phyloP scores from a whole-genome alignment of 371 early-diverging fungal genomes.

The Mucor sp. region DNA sequence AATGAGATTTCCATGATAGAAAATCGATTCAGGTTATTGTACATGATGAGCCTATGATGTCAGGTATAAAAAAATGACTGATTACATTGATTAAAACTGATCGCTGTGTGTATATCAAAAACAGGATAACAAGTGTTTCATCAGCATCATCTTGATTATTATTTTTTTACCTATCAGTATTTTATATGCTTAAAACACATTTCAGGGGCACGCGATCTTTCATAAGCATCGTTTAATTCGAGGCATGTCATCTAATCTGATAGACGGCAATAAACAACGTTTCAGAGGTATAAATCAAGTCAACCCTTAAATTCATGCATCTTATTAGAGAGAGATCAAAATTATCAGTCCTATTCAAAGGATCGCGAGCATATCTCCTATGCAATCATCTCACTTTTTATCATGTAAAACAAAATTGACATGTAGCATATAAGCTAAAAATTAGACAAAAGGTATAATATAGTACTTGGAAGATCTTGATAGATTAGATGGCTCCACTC shows the following conservation, averaged over 20 bases:
- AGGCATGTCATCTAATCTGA: too few species aligned
- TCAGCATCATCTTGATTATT: too few species aligned
- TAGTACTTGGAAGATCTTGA: neutral
- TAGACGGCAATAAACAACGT: too few species aligned
- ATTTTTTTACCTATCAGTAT: too few species aligned
- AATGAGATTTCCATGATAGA: neutral
- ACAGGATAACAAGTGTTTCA: neutral
- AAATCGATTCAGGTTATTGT: neutral
- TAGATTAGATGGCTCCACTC: conserved; percentile 38
- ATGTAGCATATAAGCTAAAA: neutral
- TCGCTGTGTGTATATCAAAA: neutral
- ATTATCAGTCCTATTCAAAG: too few species aligned
- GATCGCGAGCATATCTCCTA: neutral
- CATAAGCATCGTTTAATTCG: too few species aligned
- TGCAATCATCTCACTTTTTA: neutral
- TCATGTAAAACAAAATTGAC: too few species aligned
- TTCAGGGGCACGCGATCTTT: neutral
- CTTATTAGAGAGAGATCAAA: too few species aligned
- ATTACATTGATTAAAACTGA: neutral
- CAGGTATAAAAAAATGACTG: too few species aligned
- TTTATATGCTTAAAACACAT: neutral
- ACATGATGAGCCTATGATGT: neutral
- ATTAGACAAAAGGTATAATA: neutral
- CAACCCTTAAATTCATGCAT: too few species aligned
- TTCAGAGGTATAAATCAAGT: too few species aligned